phyloP scores from a whole-genome alignment of 2,329 filamentous ascomycete species.

The Madurella fahalii region DNA sequence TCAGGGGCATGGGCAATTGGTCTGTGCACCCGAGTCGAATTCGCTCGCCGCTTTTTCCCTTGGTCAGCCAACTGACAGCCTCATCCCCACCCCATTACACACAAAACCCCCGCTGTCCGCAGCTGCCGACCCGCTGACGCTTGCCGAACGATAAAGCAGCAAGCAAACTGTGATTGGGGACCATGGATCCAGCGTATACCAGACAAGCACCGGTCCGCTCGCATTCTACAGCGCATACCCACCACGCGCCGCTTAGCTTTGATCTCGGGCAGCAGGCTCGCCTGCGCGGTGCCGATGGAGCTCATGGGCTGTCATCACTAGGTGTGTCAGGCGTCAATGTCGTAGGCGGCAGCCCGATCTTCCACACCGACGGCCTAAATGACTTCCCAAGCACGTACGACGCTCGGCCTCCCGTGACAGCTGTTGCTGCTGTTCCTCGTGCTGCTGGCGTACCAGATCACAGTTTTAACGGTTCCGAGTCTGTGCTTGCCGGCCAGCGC shows the following conservation, averaged over 20 bases:
- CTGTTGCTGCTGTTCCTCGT: background rate
- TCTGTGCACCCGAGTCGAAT: too few species aligned
- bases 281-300: background rate
- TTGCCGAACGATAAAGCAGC: background rate
- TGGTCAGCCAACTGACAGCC: too few species aligned
- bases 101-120: background rate
- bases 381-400: background rate
- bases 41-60: too few species aligned
- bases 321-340: too few species aligned
- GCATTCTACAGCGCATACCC: background rate
- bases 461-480: too few species aligned
- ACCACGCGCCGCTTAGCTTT: background rate
- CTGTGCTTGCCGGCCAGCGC: too few species aligned
- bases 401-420: background rate
- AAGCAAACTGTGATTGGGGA: background rate
- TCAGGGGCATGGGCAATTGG: too few species aligned
- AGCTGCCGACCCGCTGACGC: background rate
- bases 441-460: background rate
- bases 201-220: too few species aligned
- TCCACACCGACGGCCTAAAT: background rate
- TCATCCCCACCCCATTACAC: background rate
- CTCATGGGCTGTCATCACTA: background rate
- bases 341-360: background rate
- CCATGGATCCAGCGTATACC: slow-evolving; percentile 1
- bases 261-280: background rate